Evolutionary conservation across 139 green algal genomes (phyloP).

Genomic region (Tetradesmus lagerheimii): DNA sequence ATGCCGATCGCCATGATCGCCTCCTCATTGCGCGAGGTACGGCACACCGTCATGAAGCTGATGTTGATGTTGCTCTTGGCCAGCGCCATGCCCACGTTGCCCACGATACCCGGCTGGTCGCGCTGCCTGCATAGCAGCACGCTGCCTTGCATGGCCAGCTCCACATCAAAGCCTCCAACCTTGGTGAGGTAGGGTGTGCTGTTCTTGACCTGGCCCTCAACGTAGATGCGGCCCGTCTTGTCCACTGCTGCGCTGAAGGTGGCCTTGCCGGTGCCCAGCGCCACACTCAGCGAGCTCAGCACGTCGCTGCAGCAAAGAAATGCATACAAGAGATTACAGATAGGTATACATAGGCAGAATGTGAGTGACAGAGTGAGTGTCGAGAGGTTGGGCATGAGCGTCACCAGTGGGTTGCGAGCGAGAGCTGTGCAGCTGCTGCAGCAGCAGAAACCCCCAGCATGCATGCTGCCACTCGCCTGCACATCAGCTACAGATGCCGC

Average conservation of each 20-base stretch:
- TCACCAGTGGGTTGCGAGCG: too few species aligned
- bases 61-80: conserved; percentile 90
- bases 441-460: background rate
- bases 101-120: conserved; percentile 96
- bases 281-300: conserved; percentile 73
- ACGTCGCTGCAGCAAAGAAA: conserved; percentile 52
- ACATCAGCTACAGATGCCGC: too few species aligned
- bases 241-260: conserved; percentile 83
- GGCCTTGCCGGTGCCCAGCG: conserved; percentile 69
- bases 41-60: conserved; percentile 92
- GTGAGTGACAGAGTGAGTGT: too few species aligned
- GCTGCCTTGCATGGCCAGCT: conserved; percentile 73
- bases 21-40: conserved; percentile 55
- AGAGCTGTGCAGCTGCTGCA: background rate
- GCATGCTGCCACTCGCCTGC: too few species aligned
- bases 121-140: conserved; percentile 72
- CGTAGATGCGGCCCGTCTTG: conserved; percentile 70
- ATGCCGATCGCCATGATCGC: conserved; percentile 98
- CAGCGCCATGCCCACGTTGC: conserved; percentile 80
- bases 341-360: background rate
- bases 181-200: conserved; percentile 84
- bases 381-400: too few species aligned
- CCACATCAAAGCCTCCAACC: conserved; percentile 89
- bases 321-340: background rate
- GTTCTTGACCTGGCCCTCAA: conserved; percentile 79